Evolutionary conservation across 306 rosid genomes (phyloP).

Genomic region (Luffa acutangula): DNA sequence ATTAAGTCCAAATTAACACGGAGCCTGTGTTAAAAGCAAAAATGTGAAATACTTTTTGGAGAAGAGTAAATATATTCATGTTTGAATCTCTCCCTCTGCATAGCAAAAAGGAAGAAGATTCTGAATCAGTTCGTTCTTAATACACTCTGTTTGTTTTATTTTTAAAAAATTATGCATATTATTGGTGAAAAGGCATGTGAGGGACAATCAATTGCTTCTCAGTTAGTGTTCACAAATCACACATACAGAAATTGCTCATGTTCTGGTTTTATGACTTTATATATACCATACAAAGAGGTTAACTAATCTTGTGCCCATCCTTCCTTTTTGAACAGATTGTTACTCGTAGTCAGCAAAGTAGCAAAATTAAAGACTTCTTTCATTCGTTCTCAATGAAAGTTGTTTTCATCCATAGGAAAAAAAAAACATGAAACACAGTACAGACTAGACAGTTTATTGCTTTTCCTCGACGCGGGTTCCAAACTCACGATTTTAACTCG

Average conservation of each 20-base stretch:
- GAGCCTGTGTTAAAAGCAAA: neutral
- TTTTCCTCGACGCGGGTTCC: neutral
- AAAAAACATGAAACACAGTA: neutral
- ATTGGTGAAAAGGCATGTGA: neutral
- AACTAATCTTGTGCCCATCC: neutral
- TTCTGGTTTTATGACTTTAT: neutral
- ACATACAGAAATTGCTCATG: neutral
- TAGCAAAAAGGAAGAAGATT: neutral
- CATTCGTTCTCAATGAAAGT: neutral
- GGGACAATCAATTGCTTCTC: neutral
- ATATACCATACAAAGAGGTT: neutral
- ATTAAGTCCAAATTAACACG: neutral
- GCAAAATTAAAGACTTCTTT: neutral
- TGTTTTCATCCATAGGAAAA: neutral
- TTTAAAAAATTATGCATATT: neutral
- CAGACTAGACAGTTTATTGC: neutral
- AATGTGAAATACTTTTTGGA: neutral
- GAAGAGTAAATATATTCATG: neutral
- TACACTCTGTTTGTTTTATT: neutral
- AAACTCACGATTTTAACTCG: constrained; percentile 3
- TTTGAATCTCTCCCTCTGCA: neutral
- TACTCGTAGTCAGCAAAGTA: neutral
- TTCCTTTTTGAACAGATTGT: neutral
- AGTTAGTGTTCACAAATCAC: neutral
- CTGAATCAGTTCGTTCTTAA: neutral